Conservation (phyloP, 73 alveolate species). For the Stentor coeruleus region DNA sequence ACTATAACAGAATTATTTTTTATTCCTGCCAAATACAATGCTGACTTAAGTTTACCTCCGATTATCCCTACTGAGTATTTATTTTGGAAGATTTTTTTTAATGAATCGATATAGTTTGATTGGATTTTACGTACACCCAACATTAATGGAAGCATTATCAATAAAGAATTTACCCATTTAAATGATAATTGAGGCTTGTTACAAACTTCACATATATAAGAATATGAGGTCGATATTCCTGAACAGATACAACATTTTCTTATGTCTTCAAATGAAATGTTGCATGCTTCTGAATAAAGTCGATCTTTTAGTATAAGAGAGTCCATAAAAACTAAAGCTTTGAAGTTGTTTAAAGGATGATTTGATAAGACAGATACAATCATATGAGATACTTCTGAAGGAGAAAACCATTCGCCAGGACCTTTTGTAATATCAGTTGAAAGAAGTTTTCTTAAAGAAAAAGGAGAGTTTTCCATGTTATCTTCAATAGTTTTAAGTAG, state of each 20-base stretch:
- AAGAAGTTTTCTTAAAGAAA: neutral
- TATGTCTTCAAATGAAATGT: neutral
- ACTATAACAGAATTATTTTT: slow-evolving; percentile 57
- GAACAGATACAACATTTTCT: neutral
- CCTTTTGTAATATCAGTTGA: slow-evolving; percentile 19
- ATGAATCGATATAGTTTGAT: slow-evolving; percentile 33
- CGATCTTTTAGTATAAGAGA: neutral
- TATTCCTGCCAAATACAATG: slow-evolving; percentile 80
- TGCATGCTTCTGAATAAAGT: neutral
- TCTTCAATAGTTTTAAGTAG: neutral
- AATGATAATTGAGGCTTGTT: neutral
- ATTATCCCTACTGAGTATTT: slow-evolving; percentile 73
- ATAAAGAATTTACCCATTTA: neutral
- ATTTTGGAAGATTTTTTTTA: slow-evolving; percentile 33
- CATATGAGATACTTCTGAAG: neutral
- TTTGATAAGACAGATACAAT: neutral
- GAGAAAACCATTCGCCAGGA: slow-evolving; percentile 67
- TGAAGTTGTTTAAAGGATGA: neutral
- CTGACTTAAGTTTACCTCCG: slow-evolving; percentile 87
- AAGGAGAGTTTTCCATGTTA: neutral
- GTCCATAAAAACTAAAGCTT: slow-evolving; percentile 1
- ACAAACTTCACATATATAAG: neutral
- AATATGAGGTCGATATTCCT: too few relatives aligned
- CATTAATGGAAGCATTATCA: slow-evolving; percentile 46
- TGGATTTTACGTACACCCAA: slow-evolving; percentile 56